phyloP scores from a whole-genome alignment of 805 yeast genomes.

The Zygosaccharomyces pseudorouxii region DNA sequence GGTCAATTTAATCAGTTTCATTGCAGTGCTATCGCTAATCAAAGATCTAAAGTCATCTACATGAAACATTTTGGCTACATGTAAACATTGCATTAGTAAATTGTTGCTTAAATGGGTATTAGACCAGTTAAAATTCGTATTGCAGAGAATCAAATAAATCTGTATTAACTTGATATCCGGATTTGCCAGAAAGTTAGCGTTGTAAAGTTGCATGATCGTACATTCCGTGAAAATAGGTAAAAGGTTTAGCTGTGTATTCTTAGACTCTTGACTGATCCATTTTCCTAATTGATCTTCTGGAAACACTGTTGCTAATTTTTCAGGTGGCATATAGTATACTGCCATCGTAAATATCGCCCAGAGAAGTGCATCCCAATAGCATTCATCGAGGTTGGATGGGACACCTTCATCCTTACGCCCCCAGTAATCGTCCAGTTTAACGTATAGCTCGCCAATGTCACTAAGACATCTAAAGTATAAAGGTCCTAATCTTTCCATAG shows the following conservation, averaged over 20 bases:
- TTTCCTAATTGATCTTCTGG: conserved; percentile 8
- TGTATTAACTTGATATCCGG: conserved; percentile 31
- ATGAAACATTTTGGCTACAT: conserved; percentile 25
- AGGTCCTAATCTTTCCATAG: conserved; percentile 32
- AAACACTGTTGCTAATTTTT: conserved; percentile 13
- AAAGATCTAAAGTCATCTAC: conserved; percentile 22
- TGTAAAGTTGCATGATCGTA: conserved; percentile 17
- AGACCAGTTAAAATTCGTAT: conserved; percentile 21
- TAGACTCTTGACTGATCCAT: conserved; percentile 7
- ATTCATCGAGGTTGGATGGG: conserved; percentile 20
- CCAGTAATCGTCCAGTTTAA: conserved; percentile 26
- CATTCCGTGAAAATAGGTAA: conserved; percentile 17
- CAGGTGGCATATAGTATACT: conserved; percentile 28
- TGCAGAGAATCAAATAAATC: conserved; percentile 23
- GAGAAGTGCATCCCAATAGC: conserved; percentile 27
- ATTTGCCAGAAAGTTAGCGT: conserved; percentile 18
- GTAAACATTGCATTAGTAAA: conserved; percentile 23
- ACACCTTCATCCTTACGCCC: conserved; percentile 14
- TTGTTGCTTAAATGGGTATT: conserved; percentile 16
- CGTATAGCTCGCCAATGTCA: conserved; percentile 30
- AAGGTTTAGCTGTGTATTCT: conserved; percentile 11
- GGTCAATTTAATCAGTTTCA: conserved; percentile 21
- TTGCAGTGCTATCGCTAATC: conserved; percentile 22
- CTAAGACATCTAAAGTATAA: conserved; percentile 32
- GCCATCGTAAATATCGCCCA: conserved; percentile 30